Conservation (phyloP, 768 basidiomycete genomes). For the Amanita rimosa region DNA sequence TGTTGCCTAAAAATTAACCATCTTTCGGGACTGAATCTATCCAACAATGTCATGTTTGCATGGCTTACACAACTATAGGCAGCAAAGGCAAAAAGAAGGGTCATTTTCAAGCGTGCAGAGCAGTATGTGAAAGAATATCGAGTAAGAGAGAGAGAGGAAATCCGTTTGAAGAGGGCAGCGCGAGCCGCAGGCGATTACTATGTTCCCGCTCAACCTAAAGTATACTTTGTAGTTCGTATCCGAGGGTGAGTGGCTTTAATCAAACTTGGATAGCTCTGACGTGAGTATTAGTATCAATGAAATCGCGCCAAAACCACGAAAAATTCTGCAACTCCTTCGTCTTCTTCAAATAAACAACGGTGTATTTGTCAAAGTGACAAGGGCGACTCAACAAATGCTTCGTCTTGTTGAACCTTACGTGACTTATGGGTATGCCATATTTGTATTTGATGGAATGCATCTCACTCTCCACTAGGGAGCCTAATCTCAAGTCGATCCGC, state of each 20-base stretch:
- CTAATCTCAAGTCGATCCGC: conserved; percentile 93
- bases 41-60: conserved; percentile 7
- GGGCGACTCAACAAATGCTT: conserved; percentile 96
- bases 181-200: conserved; percentile 92
- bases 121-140: conserved; percentile 96
- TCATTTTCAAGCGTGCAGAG: conserved; percentile 99
- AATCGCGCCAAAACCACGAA: conserved; percentile 98
- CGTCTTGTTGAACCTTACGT: conserved; percentile 95
- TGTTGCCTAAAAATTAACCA: conserved; percentile 84
- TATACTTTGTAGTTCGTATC: conserved; percentile 96
- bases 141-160: conserved; percentile 87
- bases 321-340: conserved; percentile 97
- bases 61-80: conserved; percentile 37
- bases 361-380: conserved; percentile 95
- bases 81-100: conserved; percentile 83
- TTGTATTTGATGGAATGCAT: background rate
- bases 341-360: conserved; percentile 99
- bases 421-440: conserved; percentile 68
- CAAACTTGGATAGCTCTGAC: conserved; percentile 5
- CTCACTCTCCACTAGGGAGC: conserved; percentile 46
- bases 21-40: conserved; percentile 79
- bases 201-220: conserved; percentile 92
- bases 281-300: conserved; percentile 86
- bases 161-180: conserved; percentile 89
- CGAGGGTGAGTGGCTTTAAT: conserved; percentile 60